Evolutionary conservation across 371 early-diverging fungal genomes (phyloP).

Genomic region (Mortierella sp.): DNA sequence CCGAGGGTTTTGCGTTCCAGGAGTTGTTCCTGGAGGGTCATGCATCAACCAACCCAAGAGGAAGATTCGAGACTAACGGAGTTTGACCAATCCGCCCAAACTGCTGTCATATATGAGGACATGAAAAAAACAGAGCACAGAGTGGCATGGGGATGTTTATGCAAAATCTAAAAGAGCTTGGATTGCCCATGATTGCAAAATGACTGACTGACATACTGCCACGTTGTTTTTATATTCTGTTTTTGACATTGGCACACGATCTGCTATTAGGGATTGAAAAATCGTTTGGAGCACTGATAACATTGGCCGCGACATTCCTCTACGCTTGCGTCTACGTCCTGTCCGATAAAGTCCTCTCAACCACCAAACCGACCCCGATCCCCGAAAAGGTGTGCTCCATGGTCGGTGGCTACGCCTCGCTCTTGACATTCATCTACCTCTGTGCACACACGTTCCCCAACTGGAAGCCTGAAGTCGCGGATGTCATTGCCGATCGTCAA

Average conservation of each 20-base stretch:
- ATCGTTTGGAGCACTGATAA: slow-evolving; percentile 58
- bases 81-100: neutral
- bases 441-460: slow-evolving; percentile 66
- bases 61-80: slow-evolving; percentile 5
- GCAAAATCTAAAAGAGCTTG: neutral
- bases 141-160: slow-evolving; percentile 10
- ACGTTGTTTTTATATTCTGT: neutral
- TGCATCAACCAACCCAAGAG: neutral
- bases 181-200: neutral
- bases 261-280: slow-evolving; percentile 40
- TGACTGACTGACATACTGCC: neutral
- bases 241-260: too few relatives aligned
- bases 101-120: neutral
- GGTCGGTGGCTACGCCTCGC: slow-evolving; percentile 53
- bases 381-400: slow-evolving; percentile 60
- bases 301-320: slow-evolving; percentile 59
- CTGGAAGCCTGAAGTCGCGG: slow-evolving; percentile 55
- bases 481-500: slow-evolving; percentile 14
- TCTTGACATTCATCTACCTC: slow-evolving; percentile 52
- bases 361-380: slow-evolving; percentile 38
- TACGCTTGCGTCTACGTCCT: slow-evolving; percentile 61
- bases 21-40: neutral
- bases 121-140: too few relatives aligned
- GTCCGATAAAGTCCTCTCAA: slow-evolving; percentile 56
- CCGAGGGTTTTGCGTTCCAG: neutral